Percentiles rank a stretch among this genome's conserved stretches.
Conservation (phyloP, 1,139 yeast species). For the Blastobotrys buckinghamii region DNA sequence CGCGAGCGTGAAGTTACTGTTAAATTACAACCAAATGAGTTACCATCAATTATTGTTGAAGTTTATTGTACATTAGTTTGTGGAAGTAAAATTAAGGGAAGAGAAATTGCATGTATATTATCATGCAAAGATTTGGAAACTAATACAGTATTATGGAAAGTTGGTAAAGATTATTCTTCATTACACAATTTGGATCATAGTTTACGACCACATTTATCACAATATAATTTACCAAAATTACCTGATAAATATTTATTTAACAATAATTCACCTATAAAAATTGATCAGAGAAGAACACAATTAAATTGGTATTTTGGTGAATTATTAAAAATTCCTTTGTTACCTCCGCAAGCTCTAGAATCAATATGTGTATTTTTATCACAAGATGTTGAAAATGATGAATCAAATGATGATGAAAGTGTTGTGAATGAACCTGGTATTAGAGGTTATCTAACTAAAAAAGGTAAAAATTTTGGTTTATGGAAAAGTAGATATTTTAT, state of each 20-base stretch:
- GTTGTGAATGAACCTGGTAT: conserved; percentile 46
- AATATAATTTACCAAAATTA: conserved; percentile 54
- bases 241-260: conserved; percentile 55
- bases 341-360: conserved; percentile 51
- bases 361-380: conserved; percentile 63
- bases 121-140: conserved; percentile 43
- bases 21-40: conserved; percentile 8
- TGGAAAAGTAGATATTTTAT: conserved; percentile 79
- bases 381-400: conserved; percentile 23
- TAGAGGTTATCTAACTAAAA: conserved; percentile 63
- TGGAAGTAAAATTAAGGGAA: background rate
- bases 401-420: conserved; percentile 35
- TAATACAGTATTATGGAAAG: conserved; percentile 65
- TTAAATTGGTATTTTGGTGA: conserved; percentile 56
- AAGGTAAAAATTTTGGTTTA: conserved; percentile 52
- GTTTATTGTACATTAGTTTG: conserved; percentile 8
- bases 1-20: background rate
- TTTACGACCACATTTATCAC: conserved; percentile 43
- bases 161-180: conserved; percentile 55
- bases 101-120: background rate
- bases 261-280: conserved; percentile 56
- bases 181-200: conserved; percentile 51
- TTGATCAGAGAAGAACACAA: conserved; percentile 52
- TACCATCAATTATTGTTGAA: conserved; percentile 6
- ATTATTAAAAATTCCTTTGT: conserved; percentile 49